A percentile compares a stretch with the other conserved stretches of the same genome.
Evolutionary conservation across 2,329 filamentous ascomycete species (phyloP).

Genomic region (Talaromyces marneffei): DNA sequence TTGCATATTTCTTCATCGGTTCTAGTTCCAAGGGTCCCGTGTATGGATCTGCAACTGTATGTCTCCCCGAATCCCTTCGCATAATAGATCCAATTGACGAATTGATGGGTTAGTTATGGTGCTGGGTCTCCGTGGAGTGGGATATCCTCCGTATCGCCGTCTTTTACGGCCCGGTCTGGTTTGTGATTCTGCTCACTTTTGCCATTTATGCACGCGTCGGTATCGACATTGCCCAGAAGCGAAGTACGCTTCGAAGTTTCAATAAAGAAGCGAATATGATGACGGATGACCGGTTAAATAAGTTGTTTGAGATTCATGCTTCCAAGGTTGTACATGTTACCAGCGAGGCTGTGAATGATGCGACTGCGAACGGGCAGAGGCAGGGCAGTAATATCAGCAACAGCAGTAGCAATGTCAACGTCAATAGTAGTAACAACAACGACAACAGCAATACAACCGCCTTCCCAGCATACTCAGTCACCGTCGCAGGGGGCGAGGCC

Average conservation of each 20-base stretch:
- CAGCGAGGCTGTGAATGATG: conserved; percentile 41
- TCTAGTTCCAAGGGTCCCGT: conserved; percentile 51
- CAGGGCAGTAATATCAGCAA: background rate
- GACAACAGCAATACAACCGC: background rate
- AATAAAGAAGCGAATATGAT: conserved; percentile 39
- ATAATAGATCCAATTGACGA: background rate
- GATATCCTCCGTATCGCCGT: conserved; percentile 66
- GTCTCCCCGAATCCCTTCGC: conserved; percentile 15
- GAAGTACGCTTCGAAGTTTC: conserved; percentile 56
- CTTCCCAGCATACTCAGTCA: conserved; percentile 25
- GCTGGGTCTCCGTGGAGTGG: conserved; percentile 65
- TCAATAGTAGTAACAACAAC: background rate
- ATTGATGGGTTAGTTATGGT: conserved; percentile 57
- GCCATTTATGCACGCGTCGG: conserved; percentile 38
- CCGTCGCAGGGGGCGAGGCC: conserved; percentile 24
- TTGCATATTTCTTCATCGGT: conserved; percentile 62
- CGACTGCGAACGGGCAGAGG: background rate
- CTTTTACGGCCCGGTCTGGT: conserved; percentile 57
- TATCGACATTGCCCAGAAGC: conserved; percentile 46
- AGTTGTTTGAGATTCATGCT: conserved; percentile 36
- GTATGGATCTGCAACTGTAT: conserved; percentile 64
- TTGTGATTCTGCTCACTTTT: conserved; percentile 36
- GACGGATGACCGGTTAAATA: conserved; percentile 34
- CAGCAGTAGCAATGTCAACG: background rate
- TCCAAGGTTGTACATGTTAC: conserved; percentile 61